Conservation (phyloP, 306 rosid genomes). For the Leucaena leucocephala region DNA sequence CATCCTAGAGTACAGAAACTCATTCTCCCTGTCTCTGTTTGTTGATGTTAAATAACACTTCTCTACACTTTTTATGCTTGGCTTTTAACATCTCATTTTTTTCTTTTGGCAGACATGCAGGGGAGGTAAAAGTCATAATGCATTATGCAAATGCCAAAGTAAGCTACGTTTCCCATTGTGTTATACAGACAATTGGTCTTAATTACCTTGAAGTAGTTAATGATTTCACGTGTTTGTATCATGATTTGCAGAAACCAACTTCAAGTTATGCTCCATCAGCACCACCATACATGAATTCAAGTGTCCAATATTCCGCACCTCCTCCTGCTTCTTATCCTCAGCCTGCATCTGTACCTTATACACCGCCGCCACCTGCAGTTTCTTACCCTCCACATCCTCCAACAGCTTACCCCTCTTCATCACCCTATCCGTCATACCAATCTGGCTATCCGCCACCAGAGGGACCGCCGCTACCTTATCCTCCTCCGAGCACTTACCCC, state of each 20-base stretch:
- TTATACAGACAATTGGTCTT: slow-evolving; percentile 5
- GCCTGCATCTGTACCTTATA: not conserved
- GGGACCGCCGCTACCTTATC: slow-evolving; percentile 31
- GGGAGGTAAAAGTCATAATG: slow-evolving; percentile 49
- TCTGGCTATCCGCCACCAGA: slow-evolving; percentile 17
- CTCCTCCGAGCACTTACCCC: slow-evolving; percentile 2
- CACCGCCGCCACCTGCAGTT: not conserved
- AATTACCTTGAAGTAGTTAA: not conserved
- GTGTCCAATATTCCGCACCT: not conserved
- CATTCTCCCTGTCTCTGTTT: not conserved
- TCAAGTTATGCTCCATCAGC: slow-evolving; percentile 29
- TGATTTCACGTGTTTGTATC: not conserved
- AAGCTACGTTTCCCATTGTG: not conserved
- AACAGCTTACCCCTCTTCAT: slow-evolving; percentile 13
- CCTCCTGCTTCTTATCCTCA: not conserved
- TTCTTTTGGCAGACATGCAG: slow-evolving; percentile 39
- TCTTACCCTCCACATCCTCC: slow-evolving; percentile 9
- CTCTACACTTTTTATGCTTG: not conserved
- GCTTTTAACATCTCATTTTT: not conserved
- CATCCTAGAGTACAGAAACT: not conserved
- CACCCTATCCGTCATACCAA: slow-evolving; percentile 3
- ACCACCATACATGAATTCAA: not conserved
- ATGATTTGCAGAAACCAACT: slow-evolving; percentile 25
- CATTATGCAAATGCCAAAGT: slow-evolving; percentile 46
- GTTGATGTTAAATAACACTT: not conserved